These are phyloP conservation scores for Truncatella angustata DNA, from an alignment of 2,329 filamentous ascomycete genomes.

Conservation along the genomic window DNA sequence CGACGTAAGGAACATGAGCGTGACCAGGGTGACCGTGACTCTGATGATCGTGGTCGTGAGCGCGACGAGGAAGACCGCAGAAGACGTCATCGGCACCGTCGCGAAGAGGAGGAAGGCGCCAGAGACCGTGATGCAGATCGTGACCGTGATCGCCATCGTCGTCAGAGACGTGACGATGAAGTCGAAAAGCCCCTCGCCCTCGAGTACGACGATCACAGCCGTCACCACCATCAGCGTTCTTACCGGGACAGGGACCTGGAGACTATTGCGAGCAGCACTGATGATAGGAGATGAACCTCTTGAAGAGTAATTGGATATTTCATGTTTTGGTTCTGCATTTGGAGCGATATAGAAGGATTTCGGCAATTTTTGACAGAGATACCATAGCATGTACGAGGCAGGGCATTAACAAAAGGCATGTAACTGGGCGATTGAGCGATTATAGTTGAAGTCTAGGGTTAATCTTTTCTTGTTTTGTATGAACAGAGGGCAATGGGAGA, in stretches of 20 bases:
- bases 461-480: not conserved
- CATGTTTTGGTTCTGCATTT: not conserved
- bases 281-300: constrained; percentile 17
- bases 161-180: constrained; percentile 19
- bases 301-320: not conserved
- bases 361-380: constrained; percentile 1
- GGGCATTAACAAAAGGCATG: not conserved
- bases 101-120: constrained; percentile 30
- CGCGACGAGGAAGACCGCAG: constrained; percentile 30
- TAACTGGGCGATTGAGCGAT: not conserved
- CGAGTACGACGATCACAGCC: constrained; percentile 22
- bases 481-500: not conserved
- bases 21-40: constrained; percentile 17
- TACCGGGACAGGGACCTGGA: constrained; percentile 22
- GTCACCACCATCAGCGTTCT: constrained; percentile 17
- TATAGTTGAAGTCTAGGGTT: not conserved
- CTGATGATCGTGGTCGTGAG: constrained; percentile 22
- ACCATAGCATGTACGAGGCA: constrained; percentile 6
- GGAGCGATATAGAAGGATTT: constrained; percentile 6
- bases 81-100: constrained; percentile 23
- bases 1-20: constrained; percentile 41
- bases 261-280: constrained; percentile 13
- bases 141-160: constrained; percentile 23
- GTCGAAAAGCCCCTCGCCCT: constrained; percentile 21
- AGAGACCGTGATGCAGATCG: constrained; percentile 20